Conservation (phyloP, 495 filamentous ascomycete genomes). For the Delitschia confertaspora region DNA sequence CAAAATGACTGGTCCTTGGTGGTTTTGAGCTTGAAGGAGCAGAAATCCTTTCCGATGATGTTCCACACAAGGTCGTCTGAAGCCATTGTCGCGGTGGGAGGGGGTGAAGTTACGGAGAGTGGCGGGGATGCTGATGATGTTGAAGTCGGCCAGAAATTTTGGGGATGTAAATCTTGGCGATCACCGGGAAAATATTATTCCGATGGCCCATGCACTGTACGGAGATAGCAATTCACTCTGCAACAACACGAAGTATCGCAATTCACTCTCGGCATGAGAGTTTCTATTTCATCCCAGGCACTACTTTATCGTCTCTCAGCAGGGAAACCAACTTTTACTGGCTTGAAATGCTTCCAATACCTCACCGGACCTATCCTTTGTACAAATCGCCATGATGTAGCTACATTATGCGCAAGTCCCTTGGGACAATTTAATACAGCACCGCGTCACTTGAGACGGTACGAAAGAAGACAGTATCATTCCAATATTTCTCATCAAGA, state of each 20-base stretch:
- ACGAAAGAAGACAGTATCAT: slow-evolving; percentile 2
- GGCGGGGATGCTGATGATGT: neutral
- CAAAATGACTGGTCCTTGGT: slow-evolving; percentile 87
- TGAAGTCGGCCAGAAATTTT: too few species aligned
- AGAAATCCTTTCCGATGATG: slow-evolving; percentile 91
- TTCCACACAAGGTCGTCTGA: slow-evolving; percentile 99
- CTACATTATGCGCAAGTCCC: neutral
- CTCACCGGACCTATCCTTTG: neutral
- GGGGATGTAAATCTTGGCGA: too few species aligned
- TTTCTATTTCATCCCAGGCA: slow-evolving; percentile 10
- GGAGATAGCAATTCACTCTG: too few species aligned
- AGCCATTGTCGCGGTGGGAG: slow-evolving; percentile 42
- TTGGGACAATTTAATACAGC: too few species aligned
- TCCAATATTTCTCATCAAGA: neutral
- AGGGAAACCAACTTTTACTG: too few species aligned
- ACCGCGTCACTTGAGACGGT: slow-evolving; percentile 2
- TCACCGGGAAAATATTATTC: too few species aligned
- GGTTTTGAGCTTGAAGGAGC: slow-evolving; percentile 94
- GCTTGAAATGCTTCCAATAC: slow-evolving; percentile 2
- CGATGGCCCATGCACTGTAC: too few species aligned
- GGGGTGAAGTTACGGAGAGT: slow-evolving; percentile 2
- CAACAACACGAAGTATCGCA: too few species aligned
- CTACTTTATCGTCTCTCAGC: too few species aligned
- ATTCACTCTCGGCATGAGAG: slow-evolving; percentile 26
- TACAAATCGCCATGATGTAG: neutral